Evolutionary conservation across 306 rosid genomes (phyloP).

Genomic region (Cucurbita moschata): DNA sequence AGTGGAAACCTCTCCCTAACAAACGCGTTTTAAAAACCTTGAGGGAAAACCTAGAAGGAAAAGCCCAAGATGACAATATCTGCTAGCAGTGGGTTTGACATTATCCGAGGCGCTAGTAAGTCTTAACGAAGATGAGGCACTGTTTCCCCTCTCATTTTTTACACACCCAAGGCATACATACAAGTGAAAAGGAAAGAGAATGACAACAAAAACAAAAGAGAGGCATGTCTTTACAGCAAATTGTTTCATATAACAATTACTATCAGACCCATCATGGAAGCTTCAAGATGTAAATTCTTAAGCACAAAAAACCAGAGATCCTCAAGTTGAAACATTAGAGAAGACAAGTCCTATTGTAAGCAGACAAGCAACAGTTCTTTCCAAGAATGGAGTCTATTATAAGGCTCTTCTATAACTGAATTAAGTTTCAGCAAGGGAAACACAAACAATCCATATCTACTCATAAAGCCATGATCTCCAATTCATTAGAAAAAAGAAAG

Average conservation of each 20-base stretch:
- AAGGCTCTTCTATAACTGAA: neutral
- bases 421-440: neutral
- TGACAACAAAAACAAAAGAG: neutral
- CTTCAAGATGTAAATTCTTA: neutral
- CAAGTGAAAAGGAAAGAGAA: neutral
- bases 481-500: neutral
- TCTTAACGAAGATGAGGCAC: neutral
- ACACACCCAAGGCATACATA: neutral
- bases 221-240: neutral
- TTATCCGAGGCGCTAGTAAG: neutral
- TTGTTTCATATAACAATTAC: neutral
- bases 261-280: neutral
- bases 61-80: no score
- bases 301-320: neutral
- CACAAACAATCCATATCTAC: neutral
- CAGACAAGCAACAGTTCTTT: neutral
- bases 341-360: neutral
- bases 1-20: no score
- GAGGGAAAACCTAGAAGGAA: no score
- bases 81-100: no score
- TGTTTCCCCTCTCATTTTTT: neutral
- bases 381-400: neutral
- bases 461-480: neutral
- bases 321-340: neutral
- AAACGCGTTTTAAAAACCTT: no score